Evolutionary conservation across 768 basidiomycete genomes (phyloP), one percentile per base, ranked within the genome.

Genomic region (Suillus subaureus): DNA sequence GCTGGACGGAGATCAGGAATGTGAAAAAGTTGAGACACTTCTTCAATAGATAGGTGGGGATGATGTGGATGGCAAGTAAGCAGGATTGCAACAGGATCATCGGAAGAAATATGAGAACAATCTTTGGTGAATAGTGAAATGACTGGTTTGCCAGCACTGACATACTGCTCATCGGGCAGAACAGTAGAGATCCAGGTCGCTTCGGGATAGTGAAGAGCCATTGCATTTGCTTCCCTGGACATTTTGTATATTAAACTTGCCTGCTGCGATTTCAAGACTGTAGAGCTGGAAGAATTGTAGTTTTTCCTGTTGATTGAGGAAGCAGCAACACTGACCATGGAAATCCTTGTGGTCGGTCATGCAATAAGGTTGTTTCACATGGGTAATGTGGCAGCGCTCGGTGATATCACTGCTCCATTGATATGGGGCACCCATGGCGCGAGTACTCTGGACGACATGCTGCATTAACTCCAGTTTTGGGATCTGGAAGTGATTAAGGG

Each of bases 341-440:
- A 51, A 66, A 13, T 69, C 12, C 5, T 21, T n/a, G 3, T 21
- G 55, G n/a, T 66, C 69, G 0, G 62, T 64, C 1, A 31, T 11
- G 5, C 2, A 13, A 23, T 70, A 69, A 8, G 65, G 65, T 0
- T 0, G 51, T 39, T 70, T 70, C 2, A 45, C 54, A 23, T 62
- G 62, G 0, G 52, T 70, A 2, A 69, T 66, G 12, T 70, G 68
- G 35, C 65, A 69, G 1, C 18, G n/a, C 18, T 70, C 43, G 0
- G 69, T 69, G 13, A 70, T 62, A 8, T 70, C 37, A 15, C 68
- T 69, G 4, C 28, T 69, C 62, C 64, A 69, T 4, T 69, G 64
- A 28, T 65, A 63, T 4, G 76, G 61, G 6, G 69, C 71, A 0
- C 81, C 82, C 60, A 73, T 75, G 1, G 37, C 43, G 4, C 60